Evolutionary conservation across 108 stramenopile genomes (phyloP), one percentile per base, ranked within the genome.

Genomic region (Ochromonas danica): DNA sequence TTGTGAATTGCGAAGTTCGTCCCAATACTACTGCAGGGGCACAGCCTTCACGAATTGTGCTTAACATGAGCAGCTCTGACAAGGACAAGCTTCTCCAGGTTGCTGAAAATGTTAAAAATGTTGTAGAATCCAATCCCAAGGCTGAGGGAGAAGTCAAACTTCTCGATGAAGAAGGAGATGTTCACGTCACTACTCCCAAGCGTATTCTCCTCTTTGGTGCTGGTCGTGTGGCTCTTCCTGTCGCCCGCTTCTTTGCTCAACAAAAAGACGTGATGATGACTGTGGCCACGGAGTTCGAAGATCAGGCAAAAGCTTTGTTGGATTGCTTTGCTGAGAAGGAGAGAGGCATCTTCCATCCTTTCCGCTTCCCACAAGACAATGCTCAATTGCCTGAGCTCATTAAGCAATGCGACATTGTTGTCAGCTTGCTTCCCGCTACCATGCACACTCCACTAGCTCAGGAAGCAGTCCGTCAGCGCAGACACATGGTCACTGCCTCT

Each of bases 391-490:
- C 61, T 10, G 43, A 84, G n/a, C 79, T 91, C 71, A 86, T 93
- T 33, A 78, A 89, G 51, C 70, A 82, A 6, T 71, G 85, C 27
- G 93, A 93, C 81, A 80, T 90, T 14, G 94, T 93, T 51, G 88
- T 95, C 35, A 89, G 88, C 60, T 84, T 95, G 27, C 78, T 95
- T n/a, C 93, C 94, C 6, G 90, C 92, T 0, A 80, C 89, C 10
- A 88, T 95, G 87, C 94, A 95, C 85, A 83, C 87, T 35, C 70
- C 61, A 57, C 86, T 93, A 0, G 92, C 91, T 36, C 70, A 86
- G 57, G 77, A 83, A 77, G 91, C 90, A 81, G 86, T 95, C 57
- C 42, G 61, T 1, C 61, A 81, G 40, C 78, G 84, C 43, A 86
- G 74, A 27, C 65, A 91, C 80, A 72, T 94, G 28, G 90, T 93